These are phyloP conservation scores for Trichoderma sp. DNA, from an alignment of 2,329 filamentous ascomycete genomes.

Conservation along the genomic window DNA sequence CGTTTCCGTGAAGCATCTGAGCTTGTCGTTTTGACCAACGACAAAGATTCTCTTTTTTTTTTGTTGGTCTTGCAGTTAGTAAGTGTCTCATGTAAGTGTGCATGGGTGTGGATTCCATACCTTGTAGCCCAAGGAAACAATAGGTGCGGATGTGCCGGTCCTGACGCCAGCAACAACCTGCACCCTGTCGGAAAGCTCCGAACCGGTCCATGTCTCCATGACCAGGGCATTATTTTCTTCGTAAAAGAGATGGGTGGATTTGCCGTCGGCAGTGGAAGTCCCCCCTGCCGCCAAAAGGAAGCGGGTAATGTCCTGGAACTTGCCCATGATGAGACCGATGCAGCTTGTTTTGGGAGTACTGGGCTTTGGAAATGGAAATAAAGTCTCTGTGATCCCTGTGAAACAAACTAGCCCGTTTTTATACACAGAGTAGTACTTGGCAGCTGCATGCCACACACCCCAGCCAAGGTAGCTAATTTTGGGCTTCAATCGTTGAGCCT, in stretches of 20 bases:
- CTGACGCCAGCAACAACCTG: background rate
- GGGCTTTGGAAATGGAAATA: background rate
- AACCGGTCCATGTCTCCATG: background rate
- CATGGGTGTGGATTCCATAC: background rate
- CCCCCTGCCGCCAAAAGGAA: background rate
- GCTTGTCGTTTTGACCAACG: background rate
- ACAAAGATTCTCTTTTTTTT: conserved; percentile 1
- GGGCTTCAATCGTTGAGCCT: background rate
- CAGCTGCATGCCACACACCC: background rate
- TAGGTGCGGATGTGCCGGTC: background rate
- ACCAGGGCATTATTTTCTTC: background rate
- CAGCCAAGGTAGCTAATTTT: background rate
- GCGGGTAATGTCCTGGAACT: background rate
- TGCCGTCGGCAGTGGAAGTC: background rate
- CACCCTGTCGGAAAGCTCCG: background rate
- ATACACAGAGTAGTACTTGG: background rate
- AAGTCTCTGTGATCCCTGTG: background rate
- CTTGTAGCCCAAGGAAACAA: background rate
- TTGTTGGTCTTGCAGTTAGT: background rate
- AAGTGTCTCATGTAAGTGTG: background rate
- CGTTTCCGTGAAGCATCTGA: background rate
- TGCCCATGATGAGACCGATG: background rate
- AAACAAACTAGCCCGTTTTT: background rate
- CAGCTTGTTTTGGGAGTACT: background rate
- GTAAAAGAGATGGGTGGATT: background rate